A percentile compares a stretch with the other conserved stretches of the same genome.
Conservation (phyloP, 164 flowering plant genomes). For the grape (Vitis vinifera) region DNA sequence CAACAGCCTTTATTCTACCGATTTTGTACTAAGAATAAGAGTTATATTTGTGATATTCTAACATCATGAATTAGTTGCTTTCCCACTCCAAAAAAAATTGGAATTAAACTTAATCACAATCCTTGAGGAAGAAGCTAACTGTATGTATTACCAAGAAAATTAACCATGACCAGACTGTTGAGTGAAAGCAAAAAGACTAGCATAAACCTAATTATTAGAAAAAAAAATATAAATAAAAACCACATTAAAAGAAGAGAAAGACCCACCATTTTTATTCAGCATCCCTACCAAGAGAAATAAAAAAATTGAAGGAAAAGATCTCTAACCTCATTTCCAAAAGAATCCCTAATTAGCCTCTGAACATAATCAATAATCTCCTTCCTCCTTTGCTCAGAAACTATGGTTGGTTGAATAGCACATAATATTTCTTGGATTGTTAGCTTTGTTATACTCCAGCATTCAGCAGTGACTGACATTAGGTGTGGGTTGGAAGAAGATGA, state of each 20-base stretch:
- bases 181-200: background rate
- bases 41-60: too few relatives aligned
- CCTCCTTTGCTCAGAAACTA: slow-evolving; percentile 29
- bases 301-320: background rate
- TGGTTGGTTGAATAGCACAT: slow-evolving; percentile 27
- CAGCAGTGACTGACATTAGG: slow-evolving; percentile 23
- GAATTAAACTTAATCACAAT: background rate
- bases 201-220: background rate
- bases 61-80: background rate
- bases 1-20: too few relatives aligned
- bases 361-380: slow-evolving; percentile 27
- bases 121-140: background rate
- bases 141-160: background rate
- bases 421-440: slow-evolving; percentile 24
- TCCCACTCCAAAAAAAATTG: background rate
- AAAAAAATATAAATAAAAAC: background rate
- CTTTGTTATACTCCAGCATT: slow-evolving; percentile 28
- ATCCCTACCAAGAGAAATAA: background rate
- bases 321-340: slow-evolving; percentile 29
- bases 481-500: slow-evolving; percentile 9
- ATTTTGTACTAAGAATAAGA: too few relatives aligned
- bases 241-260: background rate
- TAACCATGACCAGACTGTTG: background rate
- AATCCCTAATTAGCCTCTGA: slow-evolving; percentile 14
- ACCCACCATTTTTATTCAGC: background rate